Base-by-base conservation (phyloP, 2,329 filamentous ascomycete genomes). In the Alternaria hordeiaustralica region DNA sequence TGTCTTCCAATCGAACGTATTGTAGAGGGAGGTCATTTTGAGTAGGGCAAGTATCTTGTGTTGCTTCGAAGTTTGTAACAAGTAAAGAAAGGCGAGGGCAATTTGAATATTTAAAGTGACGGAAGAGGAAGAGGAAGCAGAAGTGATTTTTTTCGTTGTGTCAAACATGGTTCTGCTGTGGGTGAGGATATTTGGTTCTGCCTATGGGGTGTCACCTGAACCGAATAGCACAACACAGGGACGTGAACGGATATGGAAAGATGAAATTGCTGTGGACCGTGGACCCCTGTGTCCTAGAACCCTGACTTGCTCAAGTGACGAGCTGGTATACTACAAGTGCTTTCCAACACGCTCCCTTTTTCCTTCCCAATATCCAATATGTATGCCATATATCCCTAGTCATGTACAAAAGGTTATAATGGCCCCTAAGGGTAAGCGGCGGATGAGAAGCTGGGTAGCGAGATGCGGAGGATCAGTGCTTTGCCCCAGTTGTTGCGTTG, bases 251-350 rank as follows among this genome's bases (percentile, higher is more conserved):
- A 25, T 18, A 43, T 15, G 8, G 20, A 21, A 25, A 36, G 30
- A 25, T 57, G 36, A 15, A 36, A 61, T 51, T 46, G 51, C 21
- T 44, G 8, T 2, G n/a, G 26, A 12, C 12, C 12, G 7, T n/a
- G 18, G n/a, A 6, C 36, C 36, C 3, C 41, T n/a, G 4, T n/a
- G 21, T 7, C 18, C 21, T 18, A 18, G 13, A 15, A 5, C n/a
- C 25, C 18, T 11, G 30, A 8, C 21, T 41, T 47, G 41, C 50
- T 41, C 18, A 20, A 21, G 20, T 36, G 13, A n/a, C 20, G 43
- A 62, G 55, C 60, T 59, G 60, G 60, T 62, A 54, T 62, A 59
- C 41, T 53, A 47, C 26, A 58, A 56, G 36, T 20, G 13, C 41
- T 20, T 41, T 41, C 18, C 26, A 15, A 36, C 28, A 25, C 15